phyloP scores from a whole-genome alignment of 805 yeast species.

The Schwanniomyces occidentalis region DNA sequence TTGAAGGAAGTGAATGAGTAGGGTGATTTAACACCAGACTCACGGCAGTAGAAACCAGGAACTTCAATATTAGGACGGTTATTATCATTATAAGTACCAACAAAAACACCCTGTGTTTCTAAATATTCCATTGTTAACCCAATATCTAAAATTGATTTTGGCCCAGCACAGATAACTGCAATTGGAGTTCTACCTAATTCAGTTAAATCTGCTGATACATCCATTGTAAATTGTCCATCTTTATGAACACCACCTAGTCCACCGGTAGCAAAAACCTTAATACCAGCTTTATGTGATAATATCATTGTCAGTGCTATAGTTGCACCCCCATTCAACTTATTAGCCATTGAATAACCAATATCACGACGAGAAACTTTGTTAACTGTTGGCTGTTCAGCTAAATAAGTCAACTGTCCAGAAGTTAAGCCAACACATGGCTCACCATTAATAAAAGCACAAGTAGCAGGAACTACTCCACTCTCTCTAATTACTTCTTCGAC shows the following conservation, averaged over 20 bases:
- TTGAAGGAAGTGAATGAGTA: slow-evolving; percentile 52
- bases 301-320: slow-evolving; percentile 91
- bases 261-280: slow-evolving; percentile 87
- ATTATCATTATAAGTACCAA: slow-evolving; percentile 60
- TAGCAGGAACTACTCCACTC: slow-evolving; percentile 78
- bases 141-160: slow-evolving; percentile 82
- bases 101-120: slow-evolving; percentile 90
- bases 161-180: slow-evolving; percentile 91
- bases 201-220: slow-evolving; percentile 83
- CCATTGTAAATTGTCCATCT: slow-evolving; percentile 73
- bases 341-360: slow-evolving; percentile 68
- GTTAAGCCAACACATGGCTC: slow-evolving; percentile 67
- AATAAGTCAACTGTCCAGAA: slow-evolving; percentile 44
- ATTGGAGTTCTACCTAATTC: slow-evolving; percentile 83
- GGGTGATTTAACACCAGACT: slow-evolving; percentile 74
- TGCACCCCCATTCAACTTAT: slow-evolving; percentile 75
- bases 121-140: slow-evolving; percentile 79
- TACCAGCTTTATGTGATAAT: slow-evolving; percentile 70
- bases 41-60: slow-evolving; percentile 82
- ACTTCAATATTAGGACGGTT: slow-evolving; percentile 32
- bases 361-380: slow-evolving; percentile 78
- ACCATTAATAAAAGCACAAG: slow-evolving; percentile 77
- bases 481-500: slow-evolving; percentile 65
- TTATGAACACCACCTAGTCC: slow-evolving; percentile 92
- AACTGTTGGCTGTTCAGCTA: slow-evolving; percentile 41